Base-by-base conservation (phyloP, 2,329 filamentous ascomycete species). In the Ophidiomyces ophidiicola region DNA sequence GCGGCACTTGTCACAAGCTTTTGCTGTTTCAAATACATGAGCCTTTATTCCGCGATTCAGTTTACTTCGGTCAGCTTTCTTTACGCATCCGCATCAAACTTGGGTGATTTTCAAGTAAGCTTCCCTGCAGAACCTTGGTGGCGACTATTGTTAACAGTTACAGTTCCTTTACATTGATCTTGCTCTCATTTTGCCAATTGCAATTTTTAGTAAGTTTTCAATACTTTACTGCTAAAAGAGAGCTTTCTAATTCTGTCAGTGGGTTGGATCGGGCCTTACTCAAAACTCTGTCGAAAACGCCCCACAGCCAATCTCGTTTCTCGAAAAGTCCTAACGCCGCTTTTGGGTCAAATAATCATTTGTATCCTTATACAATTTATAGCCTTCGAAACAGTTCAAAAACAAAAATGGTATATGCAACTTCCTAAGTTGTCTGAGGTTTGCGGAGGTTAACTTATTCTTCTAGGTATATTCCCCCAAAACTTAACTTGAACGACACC, bases 21-120 rank as follows among this genome's bases (percentile, higher is more conserved):
- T 66, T 92, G 84, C 65, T 98, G 90, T 66, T 98, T 98, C 72
- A 98, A 96, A 67, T 98, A 93, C 63, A 98, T 98, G 92, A 92
- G 83, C 52, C 64, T 98, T 48, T 98, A 98, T 67, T 96, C 87
- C 2, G 88, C 90, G n/a, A 98, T 98, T 48, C 90, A 98, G 60
- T 98, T 98, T 66, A 93, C 85, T 5, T 85, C 84, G 1, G 92
- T 98, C 54, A 93, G 82, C 70, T 94, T 98, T 57, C 71, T 98
- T 11, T 98, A 98, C 60, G 83, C 86, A 5, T 86, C 79, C 5
- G 92, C 82, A 7, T 93, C 84, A 6, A 98, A 98, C 56, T 68
- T 98, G 4, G 92, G 90, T 35, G 90, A 98, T 59, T 96, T 98
- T 56, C 90, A 96, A 61, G 73, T 76, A 55, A 46, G 51, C 48